phyloP scores from a whole-genome alignment of 805 yeast species.

The Metschnikowia baotianmanensis region DNA sequence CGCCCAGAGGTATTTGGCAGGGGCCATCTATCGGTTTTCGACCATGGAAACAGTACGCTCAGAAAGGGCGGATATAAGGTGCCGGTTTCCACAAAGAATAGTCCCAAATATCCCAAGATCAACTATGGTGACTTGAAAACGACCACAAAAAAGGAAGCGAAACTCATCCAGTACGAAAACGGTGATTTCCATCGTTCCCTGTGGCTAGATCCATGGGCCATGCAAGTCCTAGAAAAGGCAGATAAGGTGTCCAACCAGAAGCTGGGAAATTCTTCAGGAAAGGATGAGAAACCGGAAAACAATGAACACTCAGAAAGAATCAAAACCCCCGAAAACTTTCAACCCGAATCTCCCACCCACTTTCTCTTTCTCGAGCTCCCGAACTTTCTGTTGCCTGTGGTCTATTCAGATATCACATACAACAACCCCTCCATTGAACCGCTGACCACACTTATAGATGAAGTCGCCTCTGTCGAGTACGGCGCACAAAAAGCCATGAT shows the following conservation, averaged over 20 bases:
- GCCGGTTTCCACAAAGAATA: background rate
- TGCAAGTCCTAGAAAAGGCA: constrained; percentile 49
- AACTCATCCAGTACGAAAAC: constrained; percentile 60
- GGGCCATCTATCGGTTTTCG: constrained; percentile 60
- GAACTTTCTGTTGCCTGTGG: constrained; percentile 69
- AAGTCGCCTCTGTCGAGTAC: constrained; percentile 6
- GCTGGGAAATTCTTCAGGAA: background rate
- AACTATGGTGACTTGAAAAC: constrained; percentile 23
- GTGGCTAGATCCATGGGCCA: constrained; percentile 74
- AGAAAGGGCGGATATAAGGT: constrained; percentile 68
- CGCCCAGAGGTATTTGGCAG: constrained; percentile 54
- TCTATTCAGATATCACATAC: constrained; percentile 58
- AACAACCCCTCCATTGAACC: constrained; percentile 7
- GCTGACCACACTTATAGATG: constrained; percentile 8
- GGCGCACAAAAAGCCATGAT: constrained; percentile 34
- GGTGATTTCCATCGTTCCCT: constrained; percentile 59
- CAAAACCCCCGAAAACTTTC: background rate
- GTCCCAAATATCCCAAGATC: constrained; percentile 7
- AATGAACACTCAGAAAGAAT: background rate
- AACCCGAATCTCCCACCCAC: too few species aligned
- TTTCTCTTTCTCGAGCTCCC: constrained; percentile 45
- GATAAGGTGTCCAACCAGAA: background rate
- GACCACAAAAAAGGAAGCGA: constrained; percentile 42
- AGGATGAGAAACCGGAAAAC: background rate
- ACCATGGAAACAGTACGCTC: constrained; percentile 50